Conservation (phyloP, 2,329 filamentous ascomycete species). For the Immersiporthe knoxdaviesiana region DNA sequence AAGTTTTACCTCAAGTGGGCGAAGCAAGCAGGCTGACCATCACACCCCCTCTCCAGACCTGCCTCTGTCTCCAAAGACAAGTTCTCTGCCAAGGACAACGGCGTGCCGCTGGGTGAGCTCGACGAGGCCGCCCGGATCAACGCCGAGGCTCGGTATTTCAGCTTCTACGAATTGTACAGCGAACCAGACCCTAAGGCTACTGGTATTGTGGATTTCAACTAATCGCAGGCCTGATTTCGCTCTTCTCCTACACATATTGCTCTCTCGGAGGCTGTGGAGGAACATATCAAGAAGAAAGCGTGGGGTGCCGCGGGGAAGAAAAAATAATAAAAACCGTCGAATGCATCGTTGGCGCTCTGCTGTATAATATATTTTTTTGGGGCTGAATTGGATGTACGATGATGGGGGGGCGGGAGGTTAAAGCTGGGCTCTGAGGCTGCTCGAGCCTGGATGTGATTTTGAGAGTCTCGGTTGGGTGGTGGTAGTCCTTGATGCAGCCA, state of each 20-base stretch:
- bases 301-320: not conserved
- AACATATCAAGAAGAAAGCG: not conserved
- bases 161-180: constrained; percentile 56
- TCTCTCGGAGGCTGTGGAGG: not conserved
- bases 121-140: constrained; percentile 55
- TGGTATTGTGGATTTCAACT: constrained; percentile 58
- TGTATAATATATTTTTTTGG: constrained; percentile 24
- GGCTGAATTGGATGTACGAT: constrained; percentile 22
- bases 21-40: constrained; percentile 24
- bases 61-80: constrained; percentile 48
- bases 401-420: not conserved
- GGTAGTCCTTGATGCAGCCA: not conserved
- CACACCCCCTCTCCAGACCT: constrained; percentile 47
- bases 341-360: constrained; percentile 28
- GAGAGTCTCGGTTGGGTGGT: not conserved
- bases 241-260: not conserved
- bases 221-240: constrained; percentile 28
- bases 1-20: not conserved
- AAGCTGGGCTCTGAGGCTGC: not conserved
- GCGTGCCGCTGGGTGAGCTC: constrained; percentile 46
- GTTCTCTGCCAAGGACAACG: constrained; percentile 50
- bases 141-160: constrained; percentile 55
- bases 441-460: not conserved
- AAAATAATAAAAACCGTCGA: constrained; percentile 10
- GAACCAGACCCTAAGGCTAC: constrained; percentile 52